These are phyloP conservation scores for Mimosa pudica DNA, from an alignment of 306 rosid genomes.

Conservation along the genomic window DNA sequence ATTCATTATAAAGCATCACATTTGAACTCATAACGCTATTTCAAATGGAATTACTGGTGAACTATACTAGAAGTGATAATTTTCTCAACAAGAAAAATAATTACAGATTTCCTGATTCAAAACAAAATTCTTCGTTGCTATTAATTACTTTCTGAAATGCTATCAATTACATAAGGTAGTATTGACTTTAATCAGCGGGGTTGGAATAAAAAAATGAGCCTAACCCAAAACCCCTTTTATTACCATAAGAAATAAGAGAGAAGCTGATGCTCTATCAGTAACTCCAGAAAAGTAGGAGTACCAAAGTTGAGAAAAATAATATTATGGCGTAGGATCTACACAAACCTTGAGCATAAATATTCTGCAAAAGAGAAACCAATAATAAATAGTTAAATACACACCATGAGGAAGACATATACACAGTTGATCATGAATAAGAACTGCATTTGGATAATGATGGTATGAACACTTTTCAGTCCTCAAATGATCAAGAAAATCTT, in stretches of 20 bases:
- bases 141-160: constrained; percentile 38
- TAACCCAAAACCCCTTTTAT: constrained; percentile 29
- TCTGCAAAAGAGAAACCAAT: constrained; percentile 53
- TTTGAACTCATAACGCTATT: background rate
- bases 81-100: constrained; percentile 36
- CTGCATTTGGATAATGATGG: constrained; percentile 11
- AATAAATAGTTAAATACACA: constrained; percentile 28
- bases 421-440: background rate
- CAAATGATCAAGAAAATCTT: background rate
- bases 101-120: constrained; percentile 43
- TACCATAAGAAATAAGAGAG: background rate
- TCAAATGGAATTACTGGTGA: constrained; percentile 17
- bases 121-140: constrained; percentile 39
- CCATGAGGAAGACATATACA: background rate
- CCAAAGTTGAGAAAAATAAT: constrained; percentile 44
- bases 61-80: background rate
- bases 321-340: constrained; percentile 47
- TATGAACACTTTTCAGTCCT: constrained; percentile 4
- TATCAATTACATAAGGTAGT: constrained; percentile 33
- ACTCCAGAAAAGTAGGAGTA: constrained; percentile 56
- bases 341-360: constrained; percentile 44
- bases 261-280: constrained; percentile 20
- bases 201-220: constrained; percentile 8
- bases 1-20: background rate
- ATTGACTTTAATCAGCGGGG: constrained; percentile 32